Percentiles rank a stretch among this genome's conserved stretches.
Conservation (phyloP, 768 basidiomycete species). For the Fomitopsis pulvina region DNA sequence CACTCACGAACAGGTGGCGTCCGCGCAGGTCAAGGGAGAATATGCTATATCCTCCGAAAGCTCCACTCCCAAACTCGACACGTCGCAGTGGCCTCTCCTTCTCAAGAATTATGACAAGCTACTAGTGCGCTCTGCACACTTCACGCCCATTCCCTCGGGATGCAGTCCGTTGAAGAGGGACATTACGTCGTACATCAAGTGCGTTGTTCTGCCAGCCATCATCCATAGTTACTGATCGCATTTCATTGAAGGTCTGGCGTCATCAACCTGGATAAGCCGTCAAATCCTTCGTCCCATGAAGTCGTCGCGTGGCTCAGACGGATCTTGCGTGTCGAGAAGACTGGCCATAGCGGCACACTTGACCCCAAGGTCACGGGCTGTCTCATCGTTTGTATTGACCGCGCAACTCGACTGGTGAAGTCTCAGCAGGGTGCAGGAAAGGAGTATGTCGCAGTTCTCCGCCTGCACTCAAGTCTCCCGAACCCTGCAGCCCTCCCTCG, state of each 20-base stretch:
- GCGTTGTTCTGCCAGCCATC: conserved; percentile 11
- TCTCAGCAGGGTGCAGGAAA: conserved; percentile 99
- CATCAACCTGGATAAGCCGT: conserved; percentile 99
- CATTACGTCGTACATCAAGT: conserved; percentile 88
- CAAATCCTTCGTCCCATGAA: conserved; percentile 98
- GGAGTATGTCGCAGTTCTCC: conserved; percentile 96
- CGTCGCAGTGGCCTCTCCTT: conserved; percentile 95
- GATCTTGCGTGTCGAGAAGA: conserved; percentile 96
- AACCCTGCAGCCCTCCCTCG: conserved; percentile 84
- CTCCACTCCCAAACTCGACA: conserved; percentile 73
- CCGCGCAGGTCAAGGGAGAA: conserved; percentile 69
- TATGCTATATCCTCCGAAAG: conserved; percentile 79
- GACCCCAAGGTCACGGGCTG: conserved; percentile 99
- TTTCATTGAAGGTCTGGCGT: conserved; percentile 75
- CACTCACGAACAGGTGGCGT: conserved; percentile 62
- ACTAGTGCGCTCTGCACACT: conserved; percentile 90
- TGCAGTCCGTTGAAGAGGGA: conserved; percentile 95
- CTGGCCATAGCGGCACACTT: conserved; percentile 96
- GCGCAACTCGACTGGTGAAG: conserved; percentile 95
- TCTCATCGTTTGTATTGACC: conserved; percentile 97
- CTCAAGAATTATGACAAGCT: conserved; percentile 99
- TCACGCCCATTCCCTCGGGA: conserved; percentile 94
- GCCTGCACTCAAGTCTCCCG: conserved; percentile 78
- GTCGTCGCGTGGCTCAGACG: conserved; percentile 98
- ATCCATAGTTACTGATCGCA: not conserved